Base-by-base conservation (phyloP, 257 asterid species). In the Cynanchum wilfordii region DNA sequence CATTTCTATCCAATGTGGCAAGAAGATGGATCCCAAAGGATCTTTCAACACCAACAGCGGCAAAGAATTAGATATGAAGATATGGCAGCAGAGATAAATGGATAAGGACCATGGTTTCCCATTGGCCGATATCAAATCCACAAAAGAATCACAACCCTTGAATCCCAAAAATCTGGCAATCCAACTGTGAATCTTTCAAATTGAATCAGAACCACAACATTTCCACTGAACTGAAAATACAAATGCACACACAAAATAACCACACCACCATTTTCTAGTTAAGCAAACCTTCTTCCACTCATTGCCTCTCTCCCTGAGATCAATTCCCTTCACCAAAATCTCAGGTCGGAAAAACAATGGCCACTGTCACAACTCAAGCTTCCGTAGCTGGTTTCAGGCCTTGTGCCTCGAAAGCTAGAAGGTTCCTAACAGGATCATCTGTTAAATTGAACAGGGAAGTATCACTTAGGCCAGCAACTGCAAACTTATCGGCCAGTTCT, bases 381-480 rank as follows among this genome's bases (percentile, higher is more conserved):
- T 85, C 96, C 25, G 85, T 83, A 59, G 87, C 92, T 33, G 86
- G 77, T 71, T 87, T 89, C 87, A 86, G 90, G 82, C 97, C 98
- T 13, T 79, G 86, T 55, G 70, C 87, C 51, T 66, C 87, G 11
- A 87, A 78, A 69, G 77, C 88, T n/a, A n/a, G n/a, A 74, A 84
- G 90, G 56, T 94, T 95, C 81, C 71, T 88, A 38, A 75, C 79
- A 7, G 99, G 99, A 19, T 86, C 97, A 3, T 57, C 89, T 1
- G 87, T 89, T 9, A 95, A 79, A 76, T 67, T 90, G 77, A 86
- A 86, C 85, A 73, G 79, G 79, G 87, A 83, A 56, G 79, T 86
- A 15, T 81, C 88, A 0, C 70, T 91, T 51, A 83, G 77, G 71
- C 83, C 79, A 8, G 77, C 86, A 8, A 75, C 38, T 33, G 38